Conservation (phyloP, 257 asterid genomes). For the Ehretia macrophylla region DNA sequence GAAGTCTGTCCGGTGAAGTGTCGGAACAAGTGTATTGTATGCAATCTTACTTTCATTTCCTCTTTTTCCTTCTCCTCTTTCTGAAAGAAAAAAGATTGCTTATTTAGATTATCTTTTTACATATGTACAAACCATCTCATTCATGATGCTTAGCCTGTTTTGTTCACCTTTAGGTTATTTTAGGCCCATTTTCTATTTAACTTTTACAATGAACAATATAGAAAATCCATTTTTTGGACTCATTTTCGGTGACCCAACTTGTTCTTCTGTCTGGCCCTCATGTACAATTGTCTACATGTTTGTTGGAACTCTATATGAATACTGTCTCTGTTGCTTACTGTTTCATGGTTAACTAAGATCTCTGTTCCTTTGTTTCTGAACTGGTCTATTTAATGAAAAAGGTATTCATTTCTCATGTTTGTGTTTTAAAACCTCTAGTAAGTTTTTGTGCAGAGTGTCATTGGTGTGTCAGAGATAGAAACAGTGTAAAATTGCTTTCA, state of each 20-base stretch:
- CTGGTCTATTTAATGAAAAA: neutral
- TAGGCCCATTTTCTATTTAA: neutral
- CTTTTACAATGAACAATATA: neutral
- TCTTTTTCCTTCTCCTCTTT: neutral
- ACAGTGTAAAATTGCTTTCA: slow-evolving; percentile 25
- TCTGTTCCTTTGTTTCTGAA: neutral
- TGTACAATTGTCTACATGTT: neutral
- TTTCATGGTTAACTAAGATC: neutral
- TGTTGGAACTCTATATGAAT: neutral
- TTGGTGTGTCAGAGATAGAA: slow-evolving; percentile 25
- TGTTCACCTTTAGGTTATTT: too few relatives aligned
- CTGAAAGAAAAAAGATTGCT: too few relatives aligned
- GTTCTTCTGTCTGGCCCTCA: neutral
- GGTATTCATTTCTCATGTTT: neutral
- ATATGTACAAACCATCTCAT: neutral
- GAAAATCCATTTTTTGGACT: neutral
- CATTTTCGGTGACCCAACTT: neutral
- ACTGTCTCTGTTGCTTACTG: slow-evolving; percentile 7
- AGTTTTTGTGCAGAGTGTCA: neutral
- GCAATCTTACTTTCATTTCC: too few relatives aligned
- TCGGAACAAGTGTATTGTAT: too few relatives aligned
- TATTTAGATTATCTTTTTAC: too few relatives aligned
- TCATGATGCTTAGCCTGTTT: too few relatives aligned
- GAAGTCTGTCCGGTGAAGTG: too few relatives aligned
- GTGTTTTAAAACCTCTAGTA: too few relatives aligned